Conservation (phyloP, 129 eudicot species). For the Dittrichia graveolens region DNA sequence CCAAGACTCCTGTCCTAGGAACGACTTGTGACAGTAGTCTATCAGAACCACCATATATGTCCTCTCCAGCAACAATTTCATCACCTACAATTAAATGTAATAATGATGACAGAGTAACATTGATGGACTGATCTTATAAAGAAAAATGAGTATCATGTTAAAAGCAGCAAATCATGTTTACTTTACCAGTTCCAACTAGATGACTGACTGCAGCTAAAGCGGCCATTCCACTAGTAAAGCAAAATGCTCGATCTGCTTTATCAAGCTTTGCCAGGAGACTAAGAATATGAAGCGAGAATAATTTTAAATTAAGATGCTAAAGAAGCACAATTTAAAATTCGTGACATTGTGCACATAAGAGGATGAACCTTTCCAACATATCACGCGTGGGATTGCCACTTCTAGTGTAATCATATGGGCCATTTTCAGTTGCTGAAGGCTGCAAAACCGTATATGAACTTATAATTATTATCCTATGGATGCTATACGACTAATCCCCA, state of each 20-base stretch:
- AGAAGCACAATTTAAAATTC: slow-evolving; percentile 16
- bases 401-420: slow-evolving; percentile 94
- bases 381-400: slow-evolving; percentile 98
- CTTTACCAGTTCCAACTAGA: slow-evolving; percentile 72
- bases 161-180: not conserved
- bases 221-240: slow-evolving; percentile 99
- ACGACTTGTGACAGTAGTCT: slow-evolving; percentile 76
- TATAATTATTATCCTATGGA: not conserved
- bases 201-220: slow-evolving; percentile 88
- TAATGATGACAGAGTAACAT: not conserved
- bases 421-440: slow-evolving; percentile 86
- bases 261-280: slow-evolving; percentile 93
- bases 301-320: not conserved
- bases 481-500: not conserved
- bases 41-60: slow-evolving; percentile 97
- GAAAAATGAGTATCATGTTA: not conserved
- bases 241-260: slow-evolving; percentile 92
- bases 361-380: slow-evolving; percentile 70
- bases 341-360: not conserved
- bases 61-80: slow-evolving; percentile 98
- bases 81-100: slow-evolving; percentile 48
- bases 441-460: slow-evolving; percentile 27
- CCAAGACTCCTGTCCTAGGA: slow-evolving; percentile 79
- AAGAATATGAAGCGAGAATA: slow-evolving; percentile 19
- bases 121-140: not conserved